Percentiles rank a stretch among this genome's conserved stretches.
These are phyloP conservation scores for Globisporangium cylindrosporum DNA, from an alignment of 352 stramenopile species.

Conservation along the genomic window DNA sequence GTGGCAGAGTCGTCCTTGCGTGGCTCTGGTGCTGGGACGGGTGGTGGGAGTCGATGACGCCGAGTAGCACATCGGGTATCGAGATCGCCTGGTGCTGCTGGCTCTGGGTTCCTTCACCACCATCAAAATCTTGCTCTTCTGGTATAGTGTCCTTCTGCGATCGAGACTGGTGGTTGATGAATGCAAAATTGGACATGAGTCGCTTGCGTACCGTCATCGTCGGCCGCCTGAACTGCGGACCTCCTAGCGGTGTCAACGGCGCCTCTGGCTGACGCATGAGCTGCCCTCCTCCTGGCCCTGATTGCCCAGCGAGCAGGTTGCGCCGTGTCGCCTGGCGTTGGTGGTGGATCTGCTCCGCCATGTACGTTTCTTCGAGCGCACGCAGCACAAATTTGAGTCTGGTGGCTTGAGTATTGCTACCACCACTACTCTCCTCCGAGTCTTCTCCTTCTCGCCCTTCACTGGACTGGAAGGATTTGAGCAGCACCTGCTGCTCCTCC, in stretches of 20 bases:
- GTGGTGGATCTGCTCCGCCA: constrained; percentile 55
- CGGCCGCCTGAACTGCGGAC: constrained; percentile 3
- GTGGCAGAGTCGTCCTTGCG: constrained; percentile 2
- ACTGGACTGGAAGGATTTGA: constrained; percentile 27
- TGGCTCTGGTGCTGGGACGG: constrained; percentile 17
- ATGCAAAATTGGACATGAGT: constrained; percentile 15
- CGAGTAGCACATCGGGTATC: constrained; percentile 49
- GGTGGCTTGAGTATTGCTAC: constrained; percentile 2
- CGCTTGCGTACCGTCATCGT: constrained; percentile 8
- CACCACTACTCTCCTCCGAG: not conserved
- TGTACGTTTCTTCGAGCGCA: constrained; percentile 59
- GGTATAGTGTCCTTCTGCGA: not conserved
- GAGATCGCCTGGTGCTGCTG: constrained; percentile 18
- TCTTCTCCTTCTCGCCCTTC: not conserved
- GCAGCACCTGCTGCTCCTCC: constrained; percentile 45
- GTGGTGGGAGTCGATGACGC: constrained; percentile 22
- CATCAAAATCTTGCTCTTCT: not conserved
- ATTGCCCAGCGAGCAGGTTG: constrained; percentile 21
- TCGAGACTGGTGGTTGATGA: constrained; percentile 6
- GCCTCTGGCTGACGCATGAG: constrained; percentile 13
- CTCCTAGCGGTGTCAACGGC: not conserved
- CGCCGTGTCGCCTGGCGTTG: constrained; percentile 30
- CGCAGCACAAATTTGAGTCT: constrained; percentile 43
- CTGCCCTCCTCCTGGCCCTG: not conserved
- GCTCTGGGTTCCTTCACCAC: not conserved